Conservation (phyloP, 306 rosid genomes). For the Fagus crenata region DNA sequence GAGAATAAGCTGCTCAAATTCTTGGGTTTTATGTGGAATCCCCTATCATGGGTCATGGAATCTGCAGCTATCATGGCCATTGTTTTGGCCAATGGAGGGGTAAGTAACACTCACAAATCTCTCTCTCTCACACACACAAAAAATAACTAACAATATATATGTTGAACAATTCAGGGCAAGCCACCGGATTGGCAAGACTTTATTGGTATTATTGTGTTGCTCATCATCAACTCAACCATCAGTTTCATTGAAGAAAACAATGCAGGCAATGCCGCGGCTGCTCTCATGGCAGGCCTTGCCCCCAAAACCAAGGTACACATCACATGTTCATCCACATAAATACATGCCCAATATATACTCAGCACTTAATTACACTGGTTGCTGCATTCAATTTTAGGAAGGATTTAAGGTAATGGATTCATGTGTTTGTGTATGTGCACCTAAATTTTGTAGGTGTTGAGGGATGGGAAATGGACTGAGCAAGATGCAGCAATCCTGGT, state of each 20-base stretch:
- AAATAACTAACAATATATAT: not conserved
- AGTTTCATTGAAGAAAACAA: constrained; percentile 93
- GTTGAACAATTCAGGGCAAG: constrained; percentile 52
- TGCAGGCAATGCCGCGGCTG: constrained; percentile 95
- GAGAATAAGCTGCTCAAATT: constrained; percentile 76
- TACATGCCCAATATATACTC: not conserved
- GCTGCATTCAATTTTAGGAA: not conserved
- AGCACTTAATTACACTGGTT: not conserved
- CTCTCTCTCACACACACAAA: not conserved
- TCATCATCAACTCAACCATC: constrained; percentile 81
- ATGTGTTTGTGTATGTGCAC: not conserved
- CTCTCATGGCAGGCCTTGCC: constrained; percentile 95
- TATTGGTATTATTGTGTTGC: constrained; percentile 66
- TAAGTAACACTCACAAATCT: constrained; percentile 23
- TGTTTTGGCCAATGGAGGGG: constrained; percentile 90
- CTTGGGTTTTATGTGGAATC: constrained; percentile 96
- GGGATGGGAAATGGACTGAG: constrained; percentile 83
- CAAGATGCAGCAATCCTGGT: constrained; percentile 78
- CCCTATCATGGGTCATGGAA: constrained; percentile 96
- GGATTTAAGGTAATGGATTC: not conserved
- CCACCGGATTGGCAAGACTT: constrained; percentile 94
- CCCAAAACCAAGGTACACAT: constrained; percentile 81
- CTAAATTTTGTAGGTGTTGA: constrained; percentile 54
- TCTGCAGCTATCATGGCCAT: constrained; percentile 89
- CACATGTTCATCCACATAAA: not conserved